Evolutionary conservation across 768 basidiomycete species (phyloP).

Genomic region (Phaeotremella fagi): DNA sequence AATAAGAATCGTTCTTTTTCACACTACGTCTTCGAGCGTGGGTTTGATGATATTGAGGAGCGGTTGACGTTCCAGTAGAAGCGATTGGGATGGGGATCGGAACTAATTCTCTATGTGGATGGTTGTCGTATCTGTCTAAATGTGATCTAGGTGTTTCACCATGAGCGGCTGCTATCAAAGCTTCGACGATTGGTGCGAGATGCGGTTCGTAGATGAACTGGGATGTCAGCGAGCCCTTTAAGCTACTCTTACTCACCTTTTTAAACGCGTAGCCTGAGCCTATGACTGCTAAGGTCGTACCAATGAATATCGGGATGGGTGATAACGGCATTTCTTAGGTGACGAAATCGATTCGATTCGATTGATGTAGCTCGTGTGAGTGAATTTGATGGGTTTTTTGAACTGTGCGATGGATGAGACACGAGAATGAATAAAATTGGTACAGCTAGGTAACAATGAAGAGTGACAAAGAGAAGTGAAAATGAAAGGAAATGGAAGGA

Average conservation of each 20-base stretch:
- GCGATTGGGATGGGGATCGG: not conserved
- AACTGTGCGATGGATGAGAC: too few relatives aligned
- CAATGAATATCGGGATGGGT: constrained; percentile 30
- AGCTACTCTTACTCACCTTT: constrained; percentile 23
- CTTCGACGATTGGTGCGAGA: constrained; percentile 35
- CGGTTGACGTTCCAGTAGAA: constrained; percentile 6
- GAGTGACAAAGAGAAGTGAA: too few relatives aligned
- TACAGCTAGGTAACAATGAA: too few relatives aligned
- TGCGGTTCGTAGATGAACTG: constrained; percentile 42
- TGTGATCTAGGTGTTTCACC: constrained; percentile 11
- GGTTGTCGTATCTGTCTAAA: not conserved
- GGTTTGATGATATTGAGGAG: constrained; percentile 11
- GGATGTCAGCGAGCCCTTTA: not conserved
- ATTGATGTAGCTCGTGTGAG: too few relatives aligned
- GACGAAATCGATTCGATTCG: too few relatives aligned
- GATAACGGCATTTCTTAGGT: constrained; percentile 35
- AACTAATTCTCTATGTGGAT: not conserved
- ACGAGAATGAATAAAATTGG: too few relatives aligned
- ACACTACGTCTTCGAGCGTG: constrained; percentile 2
- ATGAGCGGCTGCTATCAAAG: constrained; percentile 16
- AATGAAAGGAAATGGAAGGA: too few relatives aligned
- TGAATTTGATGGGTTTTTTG: too few relatives aligned
- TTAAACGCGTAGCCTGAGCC: constrained; percentile 40
- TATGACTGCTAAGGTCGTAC: constrained; percentile 33
- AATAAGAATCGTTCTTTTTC: not conserved